These are phyloP conservation scores for Sporothrix humicola DNA, from an alignment of 2,329 filamentous ascomycete genomes.

Conservation along the genomic window DNA sequence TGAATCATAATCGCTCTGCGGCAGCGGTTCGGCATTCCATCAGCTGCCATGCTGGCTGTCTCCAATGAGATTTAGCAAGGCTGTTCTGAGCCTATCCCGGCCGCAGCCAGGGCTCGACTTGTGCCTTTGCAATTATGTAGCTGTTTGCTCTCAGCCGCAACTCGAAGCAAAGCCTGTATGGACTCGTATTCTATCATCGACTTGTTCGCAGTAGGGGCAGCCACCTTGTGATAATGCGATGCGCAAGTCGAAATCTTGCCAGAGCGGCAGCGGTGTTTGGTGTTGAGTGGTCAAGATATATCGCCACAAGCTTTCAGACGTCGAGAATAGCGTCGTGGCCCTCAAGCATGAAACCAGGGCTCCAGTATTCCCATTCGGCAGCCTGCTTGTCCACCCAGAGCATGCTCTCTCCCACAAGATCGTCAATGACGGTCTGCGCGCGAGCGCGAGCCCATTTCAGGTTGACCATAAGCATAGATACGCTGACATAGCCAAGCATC, in stretches of 20 bases:
- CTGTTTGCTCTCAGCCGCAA: too few species aligned
- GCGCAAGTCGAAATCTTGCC: too few species aligned
- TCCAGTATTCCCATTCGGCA: slow-evolving; percentile 93
- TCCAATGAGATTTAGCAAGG: not conserved
- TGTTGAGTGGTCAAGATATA: not conserved
- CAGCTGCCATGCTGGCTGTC: not conserved
- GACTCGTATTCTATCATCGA: too few species aligned
- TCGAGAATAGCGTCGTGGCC: slow-evolving; percentile 42
- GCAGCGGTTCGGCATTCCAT: not conserved
- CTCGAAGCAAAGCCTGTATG: too few species aligned
- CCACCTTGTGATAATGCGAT: too few species aligned
- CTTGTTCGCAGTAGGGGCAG: too few species aligned
- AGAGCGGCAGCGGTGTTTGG: not conserved
- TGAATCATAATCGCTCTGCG: not conserved
- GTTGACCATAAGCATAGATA: slow-evolving; percentile 87
- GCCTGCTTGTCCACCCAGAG: slow-evolving; percentile 92
- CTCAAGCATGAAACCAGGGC: slow-evolving; percentile 72
- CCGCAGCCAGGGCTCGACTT: not conserved
- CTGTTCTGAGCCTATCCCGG: not conserved
- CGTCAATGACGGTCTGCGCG: slow-evolving; percentile 87
- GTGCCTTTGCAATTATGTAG: too few species aligned
- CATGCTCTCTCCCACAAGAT: slow-evolving; percentile 85
- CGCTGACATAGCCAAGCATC: slow-evolving; percentile 85
- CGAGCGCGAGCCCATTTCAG: slow-evolving; percentile 83
- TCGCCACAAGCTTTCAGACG: slow-evolving; percentile 32